Evolutionary conservation across 2,329 filamentous ascomycete species (phyloP).

Genomic region (Beauveria caledonica): DNA sequence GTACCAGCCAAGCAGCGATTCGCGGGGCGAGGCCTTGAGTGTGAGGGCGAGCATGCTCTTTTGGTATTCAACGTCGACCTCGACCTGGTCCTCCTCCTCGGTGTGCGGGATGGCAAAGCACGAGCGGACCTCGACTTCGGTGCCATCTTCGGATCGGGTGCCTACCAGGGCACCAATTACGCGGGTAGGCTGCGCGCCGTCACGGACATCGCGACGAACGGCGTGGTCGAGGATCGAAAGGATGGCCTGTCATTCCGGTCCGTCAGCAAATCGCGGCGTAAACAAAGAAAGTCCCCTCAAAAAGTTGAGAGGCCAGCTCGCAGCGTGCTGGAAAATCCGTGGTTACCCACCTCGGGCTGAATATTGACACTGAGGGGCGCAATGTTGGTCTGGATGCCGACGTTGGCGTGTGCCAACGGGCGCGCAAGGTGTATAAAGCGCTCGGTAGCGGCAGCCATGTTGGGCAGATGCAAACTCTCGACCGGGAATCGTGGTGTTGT

Average conservation of each 20-base stretch:
- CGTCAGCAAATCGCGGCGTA: background rate
- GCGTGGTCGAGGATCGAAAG: slow-evolving; percentile 89
- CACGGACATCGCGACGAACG: slow-evolving; percentile 67
- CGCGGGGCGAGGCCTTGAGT: slow-evolving; percentile 86
- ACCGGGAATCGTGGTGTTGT: background rate
- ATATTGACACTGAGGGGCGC: slow-evolving; percentile 90
- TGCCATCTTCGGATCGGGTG: slow-evolving; percentile 89
- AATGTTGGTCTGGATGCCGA: slow-evolving; percentile 76
- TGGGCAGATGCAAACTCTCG: slow-evolving; percentile 35
- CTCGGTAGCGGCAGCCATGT: slow-evolving; percentile 71
- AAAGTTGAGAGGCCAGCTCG: background rate
- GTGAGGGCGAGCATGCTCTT: slow-evolving; percentile 97
- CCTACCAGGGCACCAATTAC: slow-evolving; percentile 96
- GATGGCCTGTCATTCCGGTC: slow-evolving; percentile 41
- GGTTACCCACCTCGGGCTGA: slow-evolving; percentile 73
- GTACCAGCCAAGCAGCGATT: slow-evolving; percentile 96
- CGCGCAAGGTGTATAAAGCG: slow-evolving; percentile 92
- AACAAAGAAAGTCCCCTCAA: background rate
- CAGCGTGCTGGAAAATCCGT: background rate
- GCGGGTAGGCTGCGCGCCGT: slow-evolving; percentile 73
- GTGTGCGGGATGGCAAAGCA: slow-evolving; percentile 98
- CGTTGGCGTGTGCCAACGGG: slow-evolving; percentile 73
- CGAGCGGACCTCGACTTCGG: slow-evolving; percentile 90
- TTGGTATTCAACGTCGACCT: slow-evolving; percentile 99
- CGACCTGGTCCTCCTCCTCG: slow-evolving; percentile 96